These are phyloP conservation scores for Coffea humblotiana DNA, from an alignment of 305 asterid genomes.

Conservation along the genomic window DNA sequence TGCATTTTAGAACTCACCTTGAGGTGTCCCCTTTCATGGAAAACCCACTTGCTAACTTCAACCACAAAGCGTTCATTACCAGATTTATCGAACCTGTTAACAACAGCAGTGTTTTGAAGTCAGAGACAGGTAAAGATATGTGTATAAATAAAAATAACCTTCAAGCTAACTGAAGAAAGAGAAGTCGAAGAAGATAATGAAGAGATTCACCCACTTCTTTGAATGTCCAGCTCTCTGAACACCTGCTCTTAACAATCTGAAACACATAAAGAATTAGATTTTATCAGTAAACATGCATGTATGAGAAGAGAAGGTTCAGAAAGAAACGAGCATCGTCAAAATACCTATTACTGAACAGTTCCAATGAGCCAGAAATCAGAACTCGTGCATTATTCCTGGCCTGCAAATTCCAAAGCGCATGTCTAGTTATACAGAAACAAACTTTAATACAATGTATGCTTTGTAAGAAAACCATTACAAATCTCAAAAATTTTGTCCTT, in stretches of 20 bases:
- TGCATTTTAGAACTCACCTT: conserved; percentile 44
- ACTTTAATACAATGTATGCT: not conserved
- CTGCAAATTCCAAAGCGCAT: conserved; percentile 1
- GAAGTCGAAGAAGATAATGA: not conserved
- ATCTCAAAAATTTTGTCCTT: not conserved
- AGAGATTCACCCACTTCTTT: conserved; percentile 50
- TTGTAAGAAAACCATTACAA: not conserved
- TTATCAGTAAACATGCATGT: not conserved
- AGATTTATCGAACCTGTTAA: conserved; percentile 57
- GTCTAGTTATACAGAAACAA: not conserved
- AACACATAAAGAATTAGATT: conserved; percentile 21
- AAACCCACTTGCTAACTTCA: conserved; percentile 77
- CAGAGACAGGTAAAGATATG: not conserved
- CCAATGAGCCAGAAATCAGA: conserved; percentile 36
- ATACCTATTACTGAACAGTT: conserved; percentile 37
- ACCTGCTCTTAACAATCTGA: conserved; percentile 66
- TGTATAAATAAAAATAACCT: not conserved
- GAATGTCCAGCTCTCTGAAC: conserved; percentile 63
- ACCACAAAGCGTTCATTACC: conserved; percentile 74
- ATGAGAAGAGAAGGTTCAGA: not conserved
- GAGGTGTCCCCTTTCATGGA: conserved; percentile 89
- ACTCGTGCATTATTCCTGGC: conserved; percentile 42
- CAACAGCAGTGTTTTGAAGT: not conserved
- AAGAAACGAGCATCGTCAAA: not conserved
- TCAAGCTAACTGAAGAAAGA: not conserved